These are phyloP conservation scores for Aspergillus sp. DNA, from an alignment of 2,329 filamentous ascomycete genomes.

Conservation along the genomic window DNA sequence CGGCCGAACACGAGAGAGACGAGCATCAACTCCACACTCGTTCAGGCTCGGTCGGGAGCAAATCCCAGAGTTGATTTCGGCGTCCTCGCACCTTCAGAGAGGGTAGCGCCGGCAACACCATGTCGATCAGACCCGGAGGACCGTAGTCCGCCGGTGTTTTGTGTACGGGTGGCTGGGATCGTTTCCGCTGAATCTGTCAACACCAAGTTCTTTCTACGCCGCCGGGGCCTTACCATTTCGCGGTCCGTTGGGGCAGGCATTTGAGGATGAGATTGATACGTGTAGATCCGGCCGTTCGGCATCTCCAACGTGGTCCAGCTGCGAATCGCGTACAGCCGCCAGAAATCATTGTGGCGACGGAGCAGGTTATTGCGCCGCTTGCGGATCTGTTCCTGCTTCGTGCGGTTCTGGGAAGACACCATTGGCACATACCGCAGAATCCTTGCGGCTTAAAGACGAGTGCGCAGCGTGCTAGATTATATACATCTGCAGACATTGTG, in stretches of 20 bases:
- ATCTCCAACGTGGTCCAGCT: conserved; percentile 15
- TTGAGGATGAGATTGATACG: conserved; percentile 10
- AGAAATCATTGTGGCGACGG: conserved; percentile 15
- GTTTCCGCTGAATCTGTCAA: conserved; percentile 5
- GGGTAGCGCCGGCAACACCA: no score
- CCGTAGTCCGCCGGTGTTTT: conserved; percentile 13
- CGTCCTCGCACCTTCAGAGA: background rate
- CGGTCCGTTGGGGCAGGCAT: background rate
- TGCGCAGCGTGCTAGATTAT: no score
- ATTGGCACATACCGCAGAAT: no score
- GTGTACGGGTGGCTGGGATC: conserved; percentile 9
- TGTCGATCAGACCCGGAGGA: no score
- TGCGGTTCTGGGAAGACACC: no score
- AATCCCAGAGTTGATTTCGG: background rate
- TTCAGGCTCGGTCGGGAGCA: background rate
- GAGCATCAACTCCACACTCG: background rate
- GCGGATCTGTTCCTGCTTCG: background rate
- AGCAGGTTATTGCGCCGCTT: conserved; percentile 16
- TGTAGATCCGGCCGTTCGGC: conserved; percentile 15
- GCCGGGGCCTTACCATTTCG: conserved; percentile 4
- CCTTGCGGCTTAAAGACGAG: no score
- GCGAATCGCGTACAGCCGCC: conserved; percentile 13
- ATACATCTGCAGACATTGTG: no score
- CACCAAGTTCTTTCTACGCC: background rate
- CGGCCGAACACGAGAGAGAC: background rate